Base-by-base conservation (phyloP, 2,329 filamentous ascomycete genomes). In the Sporothrix phasma region DNA sequence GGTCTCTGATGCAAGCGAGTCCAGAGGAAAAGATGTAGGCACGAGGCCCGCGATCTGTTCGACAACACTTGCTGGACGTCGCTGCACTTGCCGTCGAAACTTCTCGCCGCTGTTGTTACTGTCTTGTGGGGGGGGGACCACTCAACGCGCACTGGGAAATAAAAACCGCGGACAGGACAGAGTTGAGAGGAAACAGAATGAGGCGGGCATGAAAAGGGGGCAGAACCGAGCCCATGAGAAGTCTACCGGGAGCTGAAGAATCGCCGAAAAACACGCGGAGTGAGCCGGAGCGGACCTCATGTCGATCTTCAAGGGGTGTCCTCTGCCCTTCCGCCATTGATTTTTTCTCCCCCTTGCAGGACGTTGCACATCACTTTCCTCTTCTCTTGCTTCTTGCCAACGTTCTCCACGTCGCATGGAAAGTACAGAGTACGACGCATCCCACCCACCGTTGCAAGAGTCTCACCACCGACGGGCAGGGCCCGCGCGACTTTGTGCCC, bases 241-340 rank as follows among this genome's bases (percentile, higher is more conserved):
- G n/a, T n/a, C n/a, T n/a, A n/a, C n/a, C n/a, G n/a, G n/a, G n/a
- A n/a, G n/a, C n/a, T n/a, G n/a, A 31, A 29, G 24, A 6, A 26
- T 5, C 19, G 45, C 47, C 29, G 47, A 17, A 51, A 29, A 13
- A 17, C 24, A 51, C n/a, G n/a, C n/a, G n/a, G n/a, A n/a, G n/a
- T n/a, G 24, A 51, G 15, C 47, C 47, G n/a, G 34, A 24, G 51
- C 51, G 51, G 51, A 17, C 51, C 31, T 31, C 17, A 19, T 39
- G 58, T 31, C 58, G 58, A 61, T 61, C 58, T 47, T 47, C 58
- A 61, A 61, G 58, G n/a, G 29, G 17, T 43, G 19, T 15, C 24
- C 31, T 56, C 13, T 58, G 24, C 54, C 37, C n/a, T 54, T 11
- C 17, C 7, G 51, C 10, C 31, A n/a, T n/a, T n/a, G n/a, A n/a